Base-by-base conservation (phyloP, 352 stramenopile genomes). In the Peronospora tabacina region DNA sequence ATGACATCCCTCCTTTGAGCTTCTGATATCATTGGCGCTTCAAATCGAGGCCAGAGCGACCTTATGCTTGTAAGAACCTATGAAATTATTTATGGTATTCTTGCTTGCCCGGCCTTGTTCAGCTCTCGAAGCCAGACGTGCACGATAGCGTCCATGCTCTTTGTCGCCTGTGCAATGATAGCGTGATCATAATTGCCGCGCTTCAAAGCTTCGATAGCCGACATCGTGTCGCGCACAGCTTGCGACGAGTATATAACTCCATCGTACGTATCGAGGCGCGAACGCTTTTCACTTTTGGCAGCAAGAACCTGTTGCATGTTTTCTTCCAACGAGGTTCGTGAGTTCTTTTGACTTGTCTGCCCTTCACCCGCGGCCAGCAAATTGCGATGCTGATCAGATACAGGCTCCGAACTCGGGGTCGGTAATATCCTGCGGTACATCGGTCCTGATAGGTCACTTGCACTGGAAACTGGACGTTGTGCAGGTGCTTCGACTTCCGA, bases 191-290 rank as follows among this genome's bases (percentile, higher is more conserved):
- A 60, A 33, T 40, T 40, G 3, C 52, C 52, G 2, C 33, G 52
- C 15, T 50, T 49, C n/a, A 60, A 38, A 40, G 45, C 44, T 32
- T 55, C 46, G 15, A 60, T 46, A 19, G 52, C 52, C 1, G 44
- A 40, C 52, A 55, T 60, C 11, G 52, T 41, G 16, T 60, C 52
- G 5, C 52, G 52, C 32, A 60, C 44, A 29, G 45, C 52, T 45
- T 60, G 52, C 3, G 52, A 55, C 4, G 52, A 55, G 32, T 50
- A 49, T 20, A 55, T 60, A 13, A 60, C 45, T 20, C 38, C 38
- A 7, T 60, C 51, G 16, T 43, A 60, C 13, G 26, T 22, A 37
- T 45, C 54, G 15, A 40, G 38, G 26, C 19, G 45, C 30, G 4
- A n/a, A 36, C 16, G 36, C 7, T 20, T 28, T 11, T 53, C 36